Conservation (phyloP, 495 filamentous ascomycete genomes). For the Melanomma pulvis-pyrius region DNA sequence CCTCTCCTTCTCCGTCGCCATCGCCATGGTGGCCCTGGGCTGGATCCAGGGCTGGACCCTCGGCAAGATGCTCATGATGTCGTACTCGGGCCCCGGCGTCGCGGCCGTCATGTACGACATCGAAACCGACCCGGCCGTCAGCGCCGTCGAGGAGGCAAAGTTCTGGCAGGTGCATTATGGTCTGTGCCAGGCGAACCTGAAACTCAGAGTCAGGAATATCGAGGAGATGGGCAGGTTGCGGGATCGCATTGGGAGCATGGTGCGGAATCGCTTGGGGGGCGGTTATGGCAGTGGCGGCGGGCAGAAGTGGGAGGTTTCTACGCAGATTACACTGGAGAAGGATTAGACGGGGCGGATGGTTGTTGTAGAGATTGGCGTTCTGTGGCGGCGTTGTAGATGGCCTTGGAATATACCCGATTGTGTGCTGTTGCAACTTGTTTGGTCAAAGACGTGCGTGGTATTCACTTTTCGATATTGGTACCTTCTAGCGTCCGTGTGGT, state of each 20-base stretch:
- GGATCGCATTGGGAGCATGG: constrained; percentile 71
- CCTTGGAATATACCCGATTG: not conserved
- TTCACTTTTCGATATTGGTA: no score
- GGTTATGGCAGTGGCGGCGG: constrained; percentile 74
- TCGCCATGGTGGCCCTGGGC: constrained; percentile 85
- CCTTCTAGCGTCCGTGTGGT: no score
- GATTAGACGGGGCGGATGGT: no score
- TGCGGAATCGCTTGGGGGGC: constrained; percentile 84
- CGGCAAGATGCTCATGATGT: constrained; percentile 94
- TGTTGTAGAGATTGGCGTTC: not conserved
- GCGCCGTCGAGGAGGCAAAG: constrained; percentile 78
- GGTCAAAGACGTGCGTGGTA: no score
- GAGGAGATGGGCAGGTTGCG: constrained; percentile 69
- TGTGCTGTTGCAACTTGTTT: not conserved
- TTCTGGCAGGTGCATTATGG: constrained; percentile 99
- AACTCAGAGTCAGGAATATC: constrained; percentile 69
- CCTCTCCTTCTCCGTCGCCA: constrained; percentile 76
- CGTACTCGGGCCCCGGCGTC: constrained; percentile 69
- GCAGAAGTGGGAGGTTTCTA: constrained; percentile 81
- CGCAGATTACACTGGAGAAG: constrained; percentile 47
- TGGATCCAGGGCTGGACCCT: constrained; percentile 78
- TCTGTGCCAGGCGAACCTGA: constrained; percentile 91
- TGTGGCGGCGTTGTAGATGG: not conserved
- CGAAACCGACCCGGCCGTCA: constrained; percentile 73
- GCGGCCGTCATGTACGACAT: constrained; percentile 81